phyloP scores from a whole-genome alignment of 2,329 filamentous ascomycete genomes.

The Clarireedia homoeocarpa region DNA sequence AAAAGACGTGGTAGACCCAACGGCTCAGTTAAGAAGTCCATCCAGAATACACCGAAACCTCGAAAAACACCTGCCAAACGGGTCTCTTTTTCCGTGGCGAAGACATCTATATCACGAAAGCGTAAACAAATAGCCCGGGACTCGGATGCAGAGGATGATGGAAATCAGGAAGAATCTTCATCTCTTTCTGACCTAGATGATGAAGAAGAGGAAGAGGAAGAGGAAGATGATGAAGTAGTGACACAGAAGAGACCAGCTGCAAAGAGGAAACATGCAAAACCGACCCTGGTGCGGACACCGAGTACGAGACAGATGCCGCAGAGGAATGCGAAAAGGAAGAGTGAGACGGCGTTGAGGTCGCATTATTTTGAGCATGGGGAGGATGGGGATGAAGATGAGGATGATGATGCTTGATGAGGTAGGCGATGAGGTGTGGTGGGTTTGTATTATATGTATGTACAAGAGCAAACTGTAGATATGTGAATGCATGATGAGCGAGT shows the following conservation, averaged over 20 bases:
- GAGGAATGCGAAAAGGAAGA: slow-evolving; percentile 23
- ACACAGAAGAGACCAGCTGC: background rate
- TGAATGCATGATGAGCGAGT: too few relatives aligned
- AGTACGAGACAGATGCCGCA: slow-evolving; percentile 19
- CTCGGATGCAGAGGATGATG: slow-evolving; percentile 12
- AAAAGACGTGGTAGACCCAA: slow-evolving; percentile 16
- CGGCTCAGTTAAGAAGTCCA: slow-evolving; percentile 12
- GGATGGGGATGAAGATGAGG: slow-evolving; percentile 15
- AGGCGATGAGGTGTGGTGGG: too few relatives aligned
- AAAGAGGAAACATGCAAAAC: slow-evolving; percentile 10
- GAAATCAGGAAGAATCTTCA: background rate
- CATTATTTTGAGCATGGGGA: slow-evolving; percentile 26
- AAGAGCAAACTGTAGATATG: too few relatives aligned
- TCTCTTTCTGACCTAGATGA: slow-evolving; percentile 1
- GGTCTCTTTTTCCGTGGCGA: background rate
- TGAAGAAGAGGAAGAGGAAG: background rate
- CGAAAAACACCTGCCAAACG: background rate
- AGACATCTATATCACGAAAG: slow-evolving; percentile 5
- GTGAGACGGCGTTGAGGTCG: slow-evolving; percentile 22
- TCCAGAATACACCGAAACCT: slow-evolving; percentile 1
- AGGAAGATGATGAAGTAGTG: background rate
- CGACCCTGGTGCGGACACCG: background rate
- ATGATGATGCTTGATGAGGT: background rate
- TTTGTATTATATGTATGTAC: too few relatives aligned
- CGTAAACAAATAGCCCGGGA: slow-evolving; percentile 11